Evolutionary conservation across 2,329 filamentous ascomycete genomes (phyloP).

Genomic region (Chaetomium sp.): DNA sequence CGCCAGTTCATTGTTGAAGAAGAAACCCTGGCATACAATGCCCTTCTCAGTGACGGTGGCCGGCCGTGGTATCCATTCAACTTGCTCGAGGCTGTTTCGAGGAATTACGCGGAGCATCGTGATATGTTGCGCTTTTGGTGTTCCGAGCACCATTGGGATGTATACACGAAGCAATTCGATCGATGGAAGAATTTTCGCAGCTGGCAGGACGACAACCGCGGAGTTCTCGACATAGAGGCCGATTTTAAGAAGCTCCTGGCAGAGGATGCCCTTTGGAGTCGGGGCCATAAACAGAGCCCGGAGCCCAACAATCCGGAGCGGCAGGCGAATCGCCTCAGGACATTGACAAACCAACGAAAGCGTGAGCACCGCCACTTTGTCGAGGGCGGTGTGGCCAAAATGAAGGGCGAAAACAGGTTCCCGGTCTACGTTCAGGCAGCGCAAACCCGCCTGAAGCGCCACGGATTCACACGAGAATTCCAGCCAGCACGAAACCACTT

Average conservation of each 20-base stretch:
- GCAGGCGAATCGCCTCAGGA: neutral
- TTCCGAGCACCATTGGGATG: neutral
- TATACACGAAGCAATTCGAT: neutral
- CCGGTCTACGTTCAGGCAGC: neutral
- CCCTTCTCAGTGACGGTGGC: neutral
- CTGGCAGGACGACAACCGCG: neutral
- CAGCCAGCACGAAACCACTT: neutral
- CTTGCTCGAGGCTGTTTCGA: neutral
- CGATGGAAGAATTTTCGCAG: neutral
- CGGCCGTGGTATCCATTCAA: neutral
- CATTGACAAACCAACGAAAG: neutral
- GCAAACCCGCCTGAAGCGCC: neutral
- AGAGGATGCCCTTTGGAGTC: neutral
- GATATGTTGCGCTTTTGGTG: neutral
- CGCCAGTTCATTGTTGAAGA: neutral
- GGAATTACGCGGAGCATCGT: neutral
- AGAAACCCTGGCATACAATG: neutral
- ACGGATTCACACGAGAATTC: neutral
- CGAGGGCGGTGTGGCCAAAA: neutral
- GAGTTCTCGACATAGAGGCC: neutral
- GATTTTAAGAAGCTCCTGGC: neutral
- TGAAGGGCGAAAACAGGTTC: neutral
- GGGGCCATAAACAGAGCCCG: neutral
- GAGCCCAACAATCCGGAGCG: neutral
- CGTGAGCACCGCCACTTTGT: neutral